phyloP scores from a whole-genome alignment of 257 asterid species.

The Buddleja alternifolia region DNA sequence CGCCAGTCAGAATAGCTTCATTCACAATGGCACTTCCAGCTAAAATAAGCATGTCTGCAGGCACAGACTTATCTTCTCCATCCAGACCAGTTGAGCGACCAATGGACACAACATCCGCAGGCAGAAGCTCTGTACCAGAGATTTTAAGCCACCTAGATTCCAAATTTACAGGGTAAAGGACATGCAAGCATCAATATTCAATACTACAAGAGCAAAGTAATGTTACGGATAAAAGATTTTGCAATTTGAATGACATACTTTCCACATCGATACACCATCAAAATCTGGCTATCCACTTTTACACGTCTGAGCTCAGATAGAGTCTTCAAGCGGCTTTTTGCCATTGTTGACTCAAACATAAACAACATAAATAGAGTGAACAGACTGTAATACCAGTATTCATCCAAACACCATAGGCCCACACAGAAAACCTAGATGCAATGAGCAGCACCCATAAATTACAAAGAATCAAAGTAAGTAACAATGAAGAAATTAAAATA shows the following conservation, averaged over 20 bases:
- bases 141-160: conserved; percentile 83
- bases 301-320: conserved; percentile 94
- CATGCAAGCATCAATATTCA: conserved; percentile 18
- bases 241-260: conserved; percentile 62
- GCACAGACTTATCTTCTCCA: conserved; percentile 96
- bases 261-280: conserved; percentile 96
- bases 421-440: conserved; percentile 90
- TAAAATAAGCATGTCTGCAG: conserved; percentile 97
- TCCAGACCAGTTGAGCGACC: conserved; percentile 85
- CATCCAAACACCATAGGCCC: conserved; percentile 98
- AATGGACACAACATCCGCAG: conserved; percentile 96
- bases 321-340: conserved; percentile 94
- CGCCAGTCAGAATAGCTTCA: conserved; percentile 98
- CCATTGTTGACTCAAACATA: conserved; percentile 99
- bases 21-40: conserved; percentile 98
- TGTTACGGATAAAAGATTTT: conserved; percentile 14
- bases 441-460: conserved; percentile 26
- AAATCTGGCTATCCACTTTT: conserved; percentile 82
- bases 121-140: conserved; percentile 90
- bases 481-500: not conserved
- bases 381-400: conserved; percentile 94
- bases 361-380: conserved; percentile 97
- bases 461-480: conserved; percentile 13
- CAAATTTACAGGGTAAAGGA: conserved; percentile 37
- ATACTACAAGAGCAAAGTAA: conserved; percentile 10